Evolutionary conservation across 2,329 filamentous ascomycete genomes (phyloP), one percentile per base, ranked within the genome.

Genomic region (Cercospora sp.): DNA sequence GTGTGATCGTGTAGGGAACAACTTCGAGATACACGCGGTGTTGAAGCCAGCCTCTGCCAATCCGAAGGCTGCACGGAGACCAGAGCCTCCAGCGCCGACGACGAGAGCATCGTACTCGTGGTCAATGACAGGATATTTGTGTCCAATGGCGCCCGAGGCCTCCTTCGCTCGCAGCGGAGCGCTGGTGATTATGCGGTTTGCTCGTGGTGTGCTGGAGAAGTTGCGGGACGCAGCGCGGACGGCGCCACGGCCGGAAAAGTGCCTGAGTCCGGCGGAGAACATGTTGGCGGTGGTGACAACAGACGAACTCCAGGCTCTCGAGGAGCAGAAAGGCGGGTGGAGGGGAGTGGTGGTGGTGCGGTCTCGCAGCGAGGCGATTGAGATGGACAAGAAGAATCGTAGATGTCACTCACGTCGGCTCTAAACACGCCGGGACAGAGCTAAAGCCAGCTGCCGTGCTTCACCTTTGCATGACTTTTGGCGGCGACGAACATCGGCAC

Each of bases 41-140:
- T 94, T 94, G 86, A 94, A 94, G 69, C 92, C 92, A 73, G 92
- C 91, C 85, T 95, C 92, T 73, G 92, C 91, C 69, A 95, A 88
- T 83, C 92, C 92, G 78, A 94, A 93, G 63, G 92, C 92, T 61
- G 92, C 91, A 18, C 92, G 90, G 74, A 95, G 86, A 81, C 92
- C 92, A 70, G 92, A 85, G 76, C 92, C 92, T 79, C 92, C 92
- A 70, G 92, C 92, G 76, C 92, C 92, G 73, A 95, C 93, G 70
- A 99, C 95, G 76, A 99, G 86, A 71, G 94, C 94, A 91, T 98
- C 95, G 83, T 97, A 98, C 84, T 98, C 93, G 84, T 99, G 95
- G 81, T 98, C 95, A 89, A 99, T 94, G 77, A 99, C 92, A 61
- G 93, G 91, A 82, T 99, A 98, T 83, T 97, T 95, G 82, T 86